phyloP scores from a whole-genome alignment of 2,329 filamentous ascomycete species.

The Penicillium sp. region DNA sequence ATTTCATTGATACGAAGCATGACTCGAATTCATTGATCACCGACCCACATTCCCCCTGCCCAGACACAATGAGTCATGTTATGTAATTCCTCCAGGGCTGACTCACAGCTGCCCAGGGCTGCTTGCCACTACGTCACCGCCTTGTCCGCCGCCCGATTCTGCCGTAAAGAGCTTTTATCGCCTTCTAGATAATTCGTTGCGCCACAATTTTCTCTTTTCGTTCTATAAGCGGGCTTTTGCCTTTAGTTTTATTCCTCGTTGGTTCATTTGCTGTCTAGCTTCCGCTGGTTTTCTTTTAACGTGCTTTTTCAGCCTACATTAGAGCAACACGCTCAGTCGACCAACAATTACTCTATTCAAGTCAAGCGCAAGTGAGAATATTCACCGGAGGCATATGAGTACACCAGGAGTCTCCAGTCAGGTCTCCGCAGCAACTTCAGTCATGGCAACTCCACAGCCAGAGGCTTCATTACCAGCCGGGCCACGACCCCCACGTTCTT shows the following conservation, averaged over 20 bases:
- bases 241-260: background rate
- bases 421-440: background rate
- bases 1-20: background rate
- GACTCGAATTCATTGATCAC: conserved; percentile 10
- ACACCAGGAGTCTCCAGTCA: background rate
- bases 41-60: background rate
- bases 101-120: background rate
- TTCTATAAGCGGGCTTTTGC: background rate
- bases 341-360: background rate
- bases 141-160: conserved; percentile 16
- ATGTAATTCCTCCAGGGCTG: background rate
- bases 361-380: background rate
- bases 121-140: conserved; percentile 15
- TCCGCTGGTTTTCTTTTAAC: background rate
- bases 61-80: conserved; percentile 9
- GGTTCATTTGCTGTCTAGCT: background rate
- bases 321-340: background rate
- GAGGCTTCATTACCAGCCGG: background rate
- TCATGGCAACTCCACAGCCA: conserved; percentile 11
- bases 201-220: conserved; percentile 1
- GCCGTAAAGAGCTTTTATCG: conserved; percentile 20
- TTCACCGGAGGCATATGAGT: background rate
- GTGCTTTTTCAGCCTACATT: background rate
- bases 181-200: conserved; percentile 11
- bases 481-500: conserved; percentile 15